Percentiles rank a stretch among this genome's conserved stretches.
Evolutionary conservation across 352 stramenopile genomes (phyloP).

Genomic region (Pythium utonaiense): DNA sequence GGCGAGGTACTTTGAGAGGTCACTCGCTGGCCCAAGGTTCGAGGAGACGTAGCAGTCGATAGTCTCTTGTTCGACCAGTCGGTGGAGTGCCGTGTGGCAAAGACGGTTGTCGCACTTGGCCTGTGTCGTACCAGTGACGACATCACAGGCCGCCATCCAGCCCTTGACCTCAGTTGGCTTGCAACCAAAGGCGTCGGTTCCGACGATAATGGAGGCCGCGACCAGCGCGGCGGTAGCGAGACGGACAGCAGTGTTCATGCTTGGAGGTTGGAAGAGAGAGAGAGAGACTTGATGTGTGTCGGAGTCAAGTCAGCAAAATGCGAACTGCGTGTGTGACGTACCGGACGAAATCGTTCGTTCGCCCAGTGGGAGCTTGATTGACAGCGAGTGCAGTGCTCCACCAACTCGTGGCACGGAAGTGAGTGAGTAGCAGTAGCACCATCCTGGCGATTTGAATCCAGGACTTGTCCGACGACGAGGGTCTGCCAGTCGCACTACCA

Average conservation of each 20-base stretch:
- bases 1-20: constrained; percentile 36
- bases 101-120: constrained; percentile 33
- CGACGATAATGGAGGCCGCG: background rate
- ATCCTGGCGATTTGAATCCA: no score
- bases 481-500: no score
- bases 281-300: background rate
- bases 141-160: constrained; percentile 36
- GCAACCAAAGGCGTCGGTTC: constrained; percentile 14
- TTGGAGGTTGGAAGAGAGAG: background rate
- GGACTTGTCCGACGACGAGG: background rate
- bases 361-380: no score
- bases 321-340: background rate
- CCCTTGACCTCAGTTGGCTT: constrained; percentile 17
- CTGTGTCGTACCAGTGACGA: constrained; percentile 29
- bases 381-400: no score
- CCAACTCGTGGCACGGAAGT: no score
- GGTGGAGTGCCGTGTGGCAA: constrained; percentile 39
- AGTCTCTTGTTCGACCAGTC: constrained; percentile 37
- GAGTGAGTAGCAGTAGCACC: no score
- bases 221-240: background rate
- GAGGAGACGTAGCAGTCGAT: constrained; percentile 38
- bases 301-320: constrained; percentile 2
- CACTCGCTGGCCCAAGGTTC: constrained; percentile 26
- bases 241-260: constrained; percentile 22
- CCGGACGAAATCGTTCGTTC: background rate